Base-by-base conservation (phyloP, 305 asterid species). In the Coffea humblotiana region DNA sequence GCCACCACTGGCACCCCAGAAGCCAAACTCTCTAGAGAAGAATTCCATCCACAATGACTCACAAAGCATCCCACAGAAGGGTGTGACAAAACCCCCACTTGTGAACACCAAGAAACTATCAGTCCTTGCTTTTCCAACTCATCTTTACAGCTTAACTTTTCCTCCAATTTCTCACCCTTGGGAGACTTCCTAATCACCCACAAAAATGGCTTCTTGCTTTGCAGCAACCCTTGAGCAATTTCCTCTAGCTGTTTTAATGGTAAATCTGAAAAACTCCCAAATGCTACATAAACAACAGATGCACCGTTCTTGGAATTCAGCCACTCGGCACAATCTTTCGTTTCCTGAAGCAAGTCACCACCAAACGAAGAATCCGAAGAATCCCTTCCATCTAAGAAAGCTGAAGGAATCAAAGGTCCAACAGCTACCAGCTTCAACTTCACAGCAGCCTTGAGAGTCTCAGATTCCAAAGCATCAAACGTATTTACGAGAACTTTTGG, bases 231-330 rank as follows among this genome's bases (percentile, higher is more conserved):
- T 0, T 68, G 14, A 16, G 77, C 75, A n/a, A 82, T 72, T 32
- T 65, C 85, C 58, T 78, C 85, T 32, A 72, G 21, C 61, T 77
- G 84, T n/a, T 77, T 4, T 29, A 23, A 3, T 1, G 88, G 66
- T 5, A 89, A 14, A 16, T 79, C 83, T 0, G 81, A 82, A 45
- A 29, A 80, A 80, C 94, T 89, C 3, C 92, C 94, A 61, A 89
- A 90, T 18, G 94, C 86, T 27, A 86, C 69, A 77, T 90, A 89
- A 16, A 89, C 76, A 6, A 90, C 88, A 1, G 90, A 85, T 48
- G 9, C 54, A 32, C 78, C 68, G 29, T 78, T 83, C 56, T 80
- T 71, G 0, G 83, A 80, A 43, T 89, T 80, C 79, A 90, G 19
- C 85, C 83, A 90, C 7, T 80, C 77, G 3, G 72, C 21, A 47